Percentiles rank a stretch among this genome's conserved stretches.
Conservation (phyloP, 176 grass and related monocot genomes). For the Cenchrus purpureus region DNA sequence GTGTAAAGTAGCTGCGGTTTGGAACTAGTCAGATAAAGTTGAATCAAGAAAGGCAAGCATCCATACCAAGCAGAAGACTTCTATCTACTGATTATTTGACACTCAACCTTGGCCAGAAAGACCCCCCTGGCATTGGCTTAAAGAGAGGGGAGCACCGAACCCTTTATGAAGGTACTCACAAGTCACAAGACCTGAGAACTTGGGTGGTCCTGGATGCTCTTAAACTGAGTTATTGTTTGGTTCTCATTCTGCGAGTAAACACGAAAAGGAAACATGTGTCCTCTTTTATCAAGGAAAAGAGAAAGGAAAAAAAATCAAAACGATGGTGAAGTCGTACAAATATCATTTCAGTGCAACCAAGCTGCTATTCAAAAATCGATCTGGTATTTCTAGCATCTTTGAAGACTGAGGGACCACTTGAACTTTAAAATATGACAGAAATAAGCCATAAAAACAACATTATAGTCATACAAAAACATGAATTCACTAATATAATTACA, state of each 20-base stretch:
- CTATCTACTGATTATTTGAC: not conserved
- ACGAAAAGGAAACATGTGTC: not conserved
- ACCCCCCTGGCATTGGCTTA: not conserved
- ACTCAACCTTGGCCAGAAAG: not conserved
- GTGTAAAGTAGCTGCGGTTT: not conserved
- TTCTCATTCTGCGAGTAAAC: not conserved
- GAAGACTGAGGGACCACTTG: not conserved
- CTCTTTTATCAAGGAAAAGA: not conserved
- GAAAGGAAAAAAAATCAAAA: not conserved
- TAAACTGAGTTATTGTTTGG: not conserved
- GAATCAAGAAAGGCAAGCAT: not conserved
- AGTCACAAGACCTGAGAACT: not conserved
- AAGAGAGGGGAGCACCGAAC: not conserved
- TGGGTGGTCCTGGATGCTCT: not conserved
- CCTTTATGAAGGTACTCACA: not conserved
- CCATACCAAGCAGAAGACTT: not conserved
- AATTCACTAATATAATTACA: not conserved
- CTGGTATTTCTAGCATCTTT: conserved; percentile 6
- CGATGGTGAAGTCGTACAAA: not conserved
- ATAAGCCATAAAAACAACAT: not conserved
- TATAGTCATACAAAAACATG: not conserved
- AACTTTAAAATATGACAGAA: not conserved
- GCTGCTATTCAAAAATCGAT: not conserved
- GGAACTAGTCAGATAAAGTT: not conserved
- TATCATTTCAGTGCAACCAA: not conserved